These are phyloP conservation scores for Umbellularia californica DNA, from an alignment of 164 flowering plant genomes.

Conservation along the genomic window DNA sequence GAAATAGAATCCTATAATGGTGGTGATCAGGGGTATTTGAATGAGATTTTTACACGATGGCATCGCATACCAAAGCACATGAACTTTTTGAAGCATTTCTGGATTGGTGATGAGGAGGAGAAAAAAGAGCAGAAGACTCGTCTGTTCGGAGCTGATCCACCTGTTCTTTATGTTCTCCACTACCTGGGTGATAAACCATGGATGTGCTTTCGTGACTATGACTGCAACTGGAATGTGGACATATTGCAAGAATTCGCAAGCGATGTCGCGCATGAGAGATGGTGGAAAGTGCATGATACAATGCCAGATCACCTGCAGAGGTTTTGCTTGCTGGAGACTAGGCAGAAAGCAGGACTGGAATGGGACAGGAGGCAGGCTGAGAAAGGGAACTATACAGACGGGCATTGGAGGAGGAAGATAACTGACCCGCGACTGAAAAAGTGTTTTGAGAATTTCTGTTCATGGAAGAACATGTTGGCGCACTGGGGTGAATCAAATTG, in stretches of 20 bases:
- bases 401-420: slow-evolving; percentile 81
- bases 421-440: slow-evolving; percentile 45
- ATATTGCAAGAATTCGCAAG: slow-evolving; percentile 80
- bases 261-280: slow-evolving; percentile 72
- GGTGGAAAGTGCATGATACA: slow-evolving; percentile 93
- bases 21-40: slow-evolving; percentile 90
- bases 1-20: slow-evolving; percentile 92
- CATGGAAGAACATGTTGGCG: slow-evolving; percentile 74
- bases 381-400: slow-evolving; percentile 68
- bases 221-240: slow-evolving; percentile 91
- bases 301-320: slow-evolving; percentile 78
- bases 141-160: slow-evolving; percentile 83
- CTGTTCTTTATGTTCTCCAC: slow-evolving; percentile 77
- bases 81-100: slow-evolving; percentile 90
- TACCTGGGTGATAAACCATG: slow-evolving; percentile 88
- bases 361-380: slow-evolving; percentile 94
- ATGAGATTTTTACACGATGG: slow-evolving; percentile 96
- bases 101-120: slow-evolving; percentile 79
- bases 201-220: slow-evolving; percentile 93
- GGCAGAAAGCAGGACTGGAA: slow-evolving; percentile 82
- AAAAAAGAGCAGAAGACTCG: slow-evolving; percentile 56
- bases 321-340: slow-evolving; percentile 72
- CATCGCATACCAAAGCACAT: slow-evolving; percentile 88
- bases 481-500: slow-evolving; percentile 80
- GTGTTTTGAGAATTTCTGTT: slow-evolving; percentile 60